Evolutionary conservation across 2,329 filamentous ascomycete species (phyloP).

Genomic region (Diatrype stigma): DNA sequence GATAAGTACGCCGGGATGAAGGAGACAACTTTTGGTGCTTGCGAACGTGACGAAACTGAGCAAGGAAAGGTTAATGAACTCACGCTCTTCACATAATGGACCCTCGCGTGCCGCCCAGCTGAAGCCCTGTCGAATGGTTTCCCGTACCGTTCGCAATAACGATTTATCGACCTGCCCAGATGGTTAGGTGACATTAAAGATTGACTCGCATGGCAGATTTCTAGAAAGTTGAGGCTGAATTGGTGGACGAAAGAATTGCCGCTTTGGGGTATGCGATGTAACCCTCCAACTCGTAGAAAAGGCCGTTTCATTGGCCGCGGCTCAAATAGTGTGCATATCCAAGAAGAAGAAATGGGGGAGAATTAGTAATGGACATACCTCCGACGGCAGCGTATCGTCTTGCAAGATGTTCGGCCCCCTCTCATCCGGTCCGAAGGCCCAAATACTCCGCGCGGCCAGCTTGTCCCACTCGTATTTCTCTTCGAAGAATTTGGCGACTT

Average conservation of each 20-base stretch:
- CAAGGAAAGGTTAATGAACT: conserved; percentile 37
- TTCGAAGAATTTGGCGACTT: conserved; percentile 95
- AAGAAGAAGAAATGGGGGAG: conserved; percentile 7
- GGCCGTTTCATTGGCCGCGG: no score
- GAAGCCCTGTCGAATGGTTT: conserved; percentile 93
- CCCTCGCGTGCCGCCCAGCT: conserved; percentile 95
- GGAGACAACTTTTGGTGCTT: conserved; percentile 8
- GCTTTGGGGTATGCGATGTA: conserved; percentile 18
- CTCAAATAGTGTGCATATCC: no score
- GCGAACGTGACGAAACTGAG: conserved; percentile 8
- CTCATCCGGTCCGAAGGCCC: conserved; percentile 97
- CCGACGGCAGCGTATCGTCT: conserved; percentile 90
- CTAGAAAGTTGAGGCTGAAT: conserved; percentile 19
- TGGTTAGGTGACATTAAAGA: conserved; percentile 23
- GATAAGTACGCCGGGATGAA: conserved; percentile 8
- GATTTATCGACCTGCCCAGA: conserved; percentile 77
- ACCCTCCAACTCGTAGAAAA: no score
- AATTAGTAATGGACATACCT: conserved; percentile 47
- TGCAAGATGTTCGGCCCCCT: conserved; percentile 92
- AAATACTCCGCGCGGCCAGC: conserved; percentile 89
- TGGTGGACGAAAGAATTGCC: conserved; percentile 12
- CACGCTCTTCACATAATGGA: conserved; percentile 94
- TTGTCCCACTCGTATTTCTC: conserved; percentile 97
- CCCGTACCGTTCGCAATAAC: conserved; percentile 77
- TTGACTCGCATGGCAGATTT: conserved; percentile 11